Conservation (phyloP, 169 alveolate species). For the Plasmodium cynomolgi region DNA sequence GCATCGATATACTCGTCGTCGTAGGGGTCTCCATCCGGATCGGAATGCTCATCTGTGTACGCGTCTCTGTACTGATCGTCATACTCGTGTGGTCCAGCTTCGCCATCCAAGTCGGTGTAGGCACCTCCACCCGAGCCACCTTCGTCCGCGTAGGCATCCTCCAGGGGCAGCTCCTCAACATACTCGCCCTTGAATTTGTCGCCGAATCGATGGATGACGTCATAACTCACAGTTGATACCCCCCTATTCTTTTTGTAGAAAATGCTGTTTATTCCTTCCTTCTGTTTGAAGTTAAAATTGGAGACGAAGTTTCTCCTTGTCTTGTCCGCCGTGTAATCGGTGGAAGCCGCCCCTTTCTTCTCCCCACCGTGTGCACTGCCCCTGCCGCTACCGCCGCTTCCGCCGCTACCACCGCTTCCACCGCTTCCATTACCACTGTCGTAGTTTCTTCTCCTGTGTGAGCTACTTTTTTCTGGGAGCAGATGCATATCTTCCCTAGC, state of each 20-base stretch:
- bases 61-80: neutral
- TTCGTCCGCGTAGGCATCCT: neutral
- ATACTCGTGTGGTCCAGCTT: neutral
- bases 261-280: neutral
- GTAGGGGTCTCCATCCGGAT: neutral
- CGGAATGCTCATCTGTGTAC: neutral
- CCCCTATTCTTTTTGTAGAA: neutral
- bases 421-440: neutral
- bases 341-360: neutral
- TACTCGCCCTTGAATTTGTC: neutral
- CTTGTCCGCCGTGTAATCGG: neutral
- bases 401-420: neutral
- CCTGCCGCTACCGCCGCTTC: too few species aligned
- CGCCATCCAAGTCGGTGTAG: neutral
- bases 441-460: neutral
- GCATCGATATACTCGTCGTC: neutral
- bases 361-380: neutral
- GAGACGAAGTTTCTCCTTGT: neutral
- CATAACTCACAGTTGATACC: neutral
- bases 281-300: neutral
- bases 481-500: neutral
- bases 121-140: neutral
- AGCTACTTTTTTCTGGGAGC: neutral
- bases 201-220: neutral
- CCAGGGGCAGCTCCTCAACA: neutral